A percentile compares a stretch with the other conserved stretches of the same genome.
phyloP scores from a whole-genome alignment of 2,329 filamentous ascomycete species.

The Arthrinium puccinioides region DNA sequence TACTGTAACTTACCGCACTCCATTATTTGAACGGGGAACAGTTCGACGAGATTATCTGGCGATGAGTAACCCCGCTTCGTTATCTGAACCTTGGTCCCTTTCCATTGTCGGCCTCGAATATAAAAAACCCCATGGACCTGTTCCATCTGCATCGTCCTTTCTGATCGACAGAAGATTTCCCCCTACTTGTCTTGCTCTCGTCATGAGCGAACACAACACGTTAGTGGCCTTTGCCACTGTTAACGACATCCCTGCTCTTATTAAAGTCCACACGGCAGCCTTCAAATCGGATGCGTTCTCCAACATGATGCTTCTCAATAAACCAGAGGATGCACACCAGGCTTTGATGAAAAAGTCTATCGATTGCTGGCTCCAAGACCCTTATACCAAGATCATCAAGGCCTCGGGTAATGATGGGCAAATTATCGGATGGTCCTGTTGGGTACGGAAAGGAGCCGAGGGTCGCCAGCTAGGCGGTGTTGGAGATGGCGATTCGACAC shows the following conservation, averaged over 20 bases:
- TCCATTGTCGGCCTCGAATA: no score
- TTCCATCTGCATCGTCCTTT: not conserved
- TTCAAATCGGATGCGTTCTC: conserved; percentile 3
- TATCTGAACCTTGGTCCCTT: not conserved
- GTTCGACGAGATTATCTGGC: no score
- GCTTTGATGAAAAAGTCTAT: not conserved
- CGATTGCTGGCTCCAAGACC: conserved; percentile 1
- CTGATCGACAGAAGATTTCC: not conserved
- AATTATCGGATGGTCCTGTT: conserved; percentile 1
- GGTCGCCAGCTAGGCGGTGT: no score
- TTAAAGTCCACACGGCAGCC: conserved; percentile 1
- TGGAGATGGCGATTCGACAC: no score
- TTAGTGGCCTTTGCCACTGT: not conserved
- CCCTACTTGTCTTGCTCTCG: not conserved
- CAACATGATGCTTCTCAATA: conserved; percentile 2
- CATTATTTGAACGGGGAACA: no score
- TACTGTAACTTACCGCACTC: no score
- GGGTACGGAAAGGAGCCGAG: conserved; percentile 1
- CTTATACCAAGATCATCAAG: not conserved
- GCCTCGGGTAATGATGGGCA: not conserved
- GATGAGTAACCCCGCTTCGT: no score
- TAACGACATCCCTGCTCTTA: not conserved
- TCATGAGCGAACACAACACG: no score
- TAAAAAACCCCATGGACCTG: no score
- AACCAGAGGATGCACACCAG: not conserved